Percentiles rank a stretch among this genome's conserved stretches.
Evolutionary conservation across 768 basidiomycete species (phyloP).

Genomic region (Pisolithus orientalis): DNA sequence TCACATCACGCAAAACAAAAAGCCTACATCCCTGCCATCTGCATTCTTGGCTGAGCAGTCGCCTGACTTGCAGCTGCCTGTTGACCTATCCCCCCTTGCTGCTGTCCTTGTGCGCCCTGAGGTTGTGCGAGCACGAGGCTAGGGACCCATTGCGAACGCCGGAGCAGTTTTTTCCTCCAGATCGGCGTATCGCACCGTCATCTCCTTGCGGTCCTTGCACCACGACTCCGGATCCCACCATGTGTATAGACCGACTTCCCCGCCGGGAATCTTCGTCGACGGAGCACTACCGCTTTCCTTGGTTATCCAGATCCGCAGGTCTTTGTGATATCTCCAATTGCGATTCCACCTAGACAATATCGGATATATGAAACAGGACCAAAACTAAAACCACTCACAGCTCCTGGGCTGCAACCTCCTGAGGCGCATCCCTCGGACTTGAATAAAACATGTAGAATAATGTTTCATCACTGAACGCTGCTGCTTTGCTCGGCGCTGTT

Average conservation of each 20-base stretch:
- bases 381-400: constrained; percentile 53
- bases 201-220: constrained; percentile 72
- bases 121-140: constrained; percentile 38
- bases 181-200: constrained; percentile 68
- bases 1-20: constrained; percentile 8
- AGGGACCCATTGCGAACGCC: constrained; percentile 49
- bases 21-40: constrained; percentile 28
- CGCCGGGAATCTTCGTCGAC: constrained; percentile 70
- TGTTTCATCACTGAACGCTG: constrained; percentile 90
- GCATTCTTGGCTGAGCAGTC: constrained; percentile 26
- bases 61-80: constrained; percentile 20
- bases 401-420: constrained; percentile 93
- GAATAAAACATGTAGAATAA: constrained; percentile 98
- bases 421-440: constrained; percentile 83
- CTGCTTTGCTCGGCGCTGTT: constrained; percentile 73
- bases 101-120: constrained; percentile 32
- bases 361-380: not conserved
- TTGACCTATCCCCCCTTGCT: constrained; percentile 28
- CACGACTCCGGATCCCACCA: constrained; percentile 84
- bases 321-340: constrained; percentile 96
- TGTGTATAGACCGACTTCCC: constrained; percentile 85
- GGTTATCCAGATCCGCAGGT: constrained; percentile 75
- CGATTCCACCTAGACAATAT: constrained; percentile 68
- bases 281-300: constrained; percentile 79
- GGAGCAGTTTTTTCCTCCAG: constrained; percentile 68